Evolutionary conservation across 169 alveolate species (phyloP), one percentile per base, ranked within the genome.

Genomic region (Plasmodium yoelii): DNA sequence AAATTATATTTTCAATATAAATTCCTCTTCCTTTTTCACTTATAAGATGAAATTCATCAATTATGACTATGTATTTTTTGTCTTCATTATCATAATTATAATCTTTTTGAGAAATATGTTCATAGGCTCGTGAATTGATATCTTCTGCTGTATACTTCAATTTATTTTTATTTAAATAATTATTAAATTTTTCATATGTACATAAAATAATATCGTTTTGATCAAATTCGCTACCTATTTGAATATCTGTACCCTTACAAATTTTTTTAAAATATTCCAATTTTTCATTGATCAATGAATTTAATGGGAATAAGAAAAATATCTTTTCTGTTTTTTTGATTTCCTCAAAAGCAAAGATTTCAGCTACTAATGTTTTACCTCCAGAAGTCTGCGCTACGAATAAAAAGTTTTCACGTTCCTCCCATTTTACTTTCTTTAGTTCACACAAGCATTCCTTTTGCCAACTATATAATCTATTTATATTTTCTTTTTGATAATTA

Each of bases 381-480:
- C 90, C 90, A 10, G 90, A 80, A 1, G 90, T 80, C 34, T 80
- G 90, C 5, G 90, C 90, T 1, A 80, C 90, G 65, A 19, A 80
- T 5, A 80, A 13, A 59, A 80, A 80, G 10, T 69, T 53, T 68
- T 80, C 90, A 15, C 90, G 65, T 22, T 65, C 46, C 2, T 80
- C 72, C 90, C 90, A 80, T 5, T 42, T 18, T 28, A 80, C 90
- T 47, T 9, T 67, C 56, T 65, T 80, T 57, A 80, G 47, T 24
- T 34, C 22, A 12, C 13, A 65, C 68, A 80, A 56, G 39, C 90
- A 80, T 67, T 80, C 90, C 15, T n/a, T 71, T 59, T 80, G 90
- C 90, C 90, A 80, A 4, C 63, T 34, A 26, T 80, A 80, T 51
- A 80, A 56, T 28, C 68, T 72, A 42, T 53, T 65, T 67, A 80